Evolutionary conservation across 1,139 yeast species (phyloP).

Genomic region (Taphrina sp.): DNA sequence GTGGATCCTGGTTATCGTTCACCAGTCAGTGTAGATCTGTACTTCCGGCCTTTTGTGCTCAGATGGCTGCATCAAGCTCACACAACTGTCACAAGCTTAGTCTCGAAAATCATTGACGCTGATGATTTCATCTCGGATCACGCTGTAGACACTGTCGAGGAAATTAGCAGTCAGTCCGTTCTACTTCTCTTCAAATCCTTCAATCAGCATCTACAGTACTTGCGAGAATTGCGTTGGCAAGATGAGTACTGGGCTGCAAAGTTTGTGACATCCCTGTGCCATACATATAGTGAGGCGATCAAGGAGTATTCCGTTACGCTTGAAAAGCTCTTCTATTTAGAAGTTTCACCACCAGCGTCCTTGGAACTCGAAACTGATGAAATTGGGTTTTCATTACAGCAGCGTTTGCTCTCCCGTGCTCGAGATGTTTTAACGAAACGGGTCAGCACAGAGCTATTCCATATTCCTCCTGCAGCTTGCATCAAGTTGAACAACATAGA

Average conservation of each 20-base stretch:
- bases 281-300: slow-evolving; percentile 62
- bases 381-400: slow-evolving; percentile 41
- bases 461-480: slow-evolving; percentile 60
- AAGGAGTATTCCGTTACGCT: slow-evolving; percentile 54
- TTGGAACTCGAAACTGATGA: slow-evolving; percentile 42
- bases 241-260: slow-evolving; percentile 61
- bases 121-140: slow-evolving; percentile 48
- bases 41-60: slow-evolving; percentile 59
- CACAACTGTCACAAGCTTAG: slow-evolving; percentile 52
- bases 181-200: slow-evolving; percentile 65
- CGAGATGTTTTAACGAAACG: slow-evolving; percentile 49
- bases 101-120: slow-evolving; percentile 58
- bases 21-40: slow-evolving; percentile 39
- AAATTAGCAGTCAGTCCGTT: slow-evolving; percentile 49
- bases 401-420: slow-evolving; percentile 48
- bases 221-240: slow-evolving; percentile 62
- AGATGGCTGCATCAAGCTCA: slow-evolving; percentile 59
- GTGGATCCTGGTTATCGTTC: slow-evolving; percentile 45
- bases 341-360: slow-evolving; percentile 39
- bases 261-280: slow-evolving; percentile 58
- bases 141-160: slow-evolving; percentile 45
- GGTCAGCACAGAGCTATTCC: slow-evolving; percentile 56
- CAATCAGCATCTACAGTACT: slow-evolving; percentile 55
- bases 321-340: slow-evolving; percentile 52
- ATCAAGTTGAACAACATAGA: slow-evolving; percentile 72